Evolutionary conservation across 2,329 filamentous ascomycete species (phyloP).

Genomic region (Exophiala dermatitidis): DNA sequence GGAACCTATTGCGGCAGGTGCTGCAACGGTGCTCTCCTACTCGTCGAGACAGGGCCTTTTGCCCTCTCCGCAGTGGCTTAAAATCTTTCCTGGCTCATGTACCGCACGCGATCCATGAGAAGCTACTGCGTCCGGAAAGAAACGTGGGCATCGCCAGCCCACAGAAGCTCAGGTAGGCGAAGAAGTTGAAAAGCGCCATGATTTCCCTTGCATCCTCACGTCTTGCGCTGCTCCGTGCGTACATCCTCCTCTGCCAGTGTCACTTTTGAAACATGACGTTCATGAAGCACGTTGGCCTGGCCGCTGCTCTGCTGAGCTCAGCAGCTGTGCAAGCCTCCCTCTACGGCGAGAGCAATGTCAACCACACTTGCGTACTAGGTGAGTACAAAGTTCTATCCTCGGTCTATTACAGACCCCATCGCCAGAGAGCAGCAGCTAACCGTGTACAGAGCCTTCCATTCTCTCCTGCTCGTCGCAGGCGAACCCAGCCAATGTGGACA

Average conservation of each 20-base stretch:
- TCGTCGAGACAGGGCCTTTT: conserved; percentile 7
- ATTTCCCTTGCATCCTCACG: neutral
- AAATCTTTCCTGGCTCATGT: neutral
- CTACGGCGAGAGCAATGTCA: conserved; percentile 45
- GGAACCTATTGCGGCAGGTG: conserved; percentile 12
- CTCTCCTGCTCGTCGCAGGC: conserved; percentile 47
- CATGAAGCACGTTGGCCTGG: conserved; percentile 6
- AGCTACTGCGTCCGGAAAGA: neutral
- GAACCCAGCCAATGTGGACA: conserved; percentile 45
- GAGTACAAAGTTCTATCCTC: conserved; percentile 1
- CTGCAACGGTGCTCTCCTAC: conserved; percentile 10
- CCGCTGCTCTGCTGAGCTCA: conserved; percentile 3
- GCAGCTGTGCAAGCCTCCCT: conserved; percentile 25
- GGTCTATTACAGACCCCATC: neutral
- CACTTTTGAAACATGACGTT: conserved; percentile 3
- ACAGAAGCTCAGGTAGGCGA: neutral
- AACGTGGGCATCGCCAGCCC: neutral
- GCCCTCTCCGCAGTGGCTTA: neutral
- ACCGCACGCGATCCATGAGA: neutral
- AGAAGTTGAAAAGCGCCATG: neutral
- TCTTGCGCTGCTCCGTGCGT: neutral
- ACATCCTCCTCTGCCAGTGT: neutral
- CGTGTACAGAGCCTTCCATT: conserved; percentile 19
- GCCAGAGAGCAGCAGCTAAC: neutral
- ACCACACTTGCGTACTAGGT: conserved; percentile 53